Percentiles rank a stretch among this genome's conserved stretches.
phyloP scores from a whole-genome alignment of 345 rosid genomes.

The Erodium maritimum region DNA sequence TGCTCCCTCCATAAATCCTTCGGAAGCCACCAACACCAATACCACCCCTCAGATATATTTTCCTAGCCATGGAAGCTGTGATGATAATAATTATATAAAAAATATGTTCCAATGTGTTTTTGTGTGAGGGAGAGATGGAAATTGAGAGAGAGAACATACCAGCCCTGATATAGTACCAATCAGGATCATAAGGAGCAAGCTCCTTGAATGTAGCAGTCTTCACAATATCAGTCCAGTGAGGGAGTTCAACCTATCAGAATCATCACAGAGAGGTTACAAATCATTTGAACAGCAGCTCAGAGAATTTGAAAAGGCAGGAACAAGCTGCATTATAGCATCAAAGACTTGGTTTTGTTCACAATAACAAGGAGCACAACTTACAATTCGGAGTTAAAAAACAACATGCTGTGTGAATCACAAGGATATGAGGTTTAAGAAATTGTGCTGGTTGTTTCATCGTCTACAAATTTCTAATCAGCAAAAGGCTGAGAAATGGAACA shows the following conservation, averaged over 20 bases:
- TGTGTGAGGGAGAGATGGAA: not conserved
- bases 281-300: not conserved
- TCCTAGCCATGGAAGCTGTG: constrained; percentile 41
- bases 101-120: not conserved
- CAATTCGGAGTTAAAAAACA: too few relatives aligned
- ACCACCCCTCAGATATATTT: constrained; percentile 37
- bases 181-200: too few relatives aligned
- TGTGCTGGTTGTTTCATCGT: too few relatives aligned
- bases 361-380: too few relatives aligned
- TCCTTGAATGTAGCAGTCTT: constrained; percentile 55
- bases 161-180: constrained; percentile 48
- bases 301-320: not conserved
- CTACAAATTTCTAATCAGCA: too few relatives aligned
- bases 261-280: not conserved
- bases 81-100: not conserved
- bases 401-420: too few relatives aligned
- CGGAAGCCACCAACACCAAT: constrained; percentile 35
- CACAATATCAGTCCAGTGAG: constrained; percentile 60
- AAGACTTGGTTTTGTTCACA: too few relatives aligned
- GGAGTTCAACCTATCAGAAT: constrained; percentile 40
- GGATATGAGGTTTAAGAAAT: too few relatives aligned
- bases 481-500: too few relatives aligned
- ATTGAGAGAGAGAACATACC: constrained; percentile 21
- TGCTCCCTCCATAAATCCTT: constrained; percentile 38
- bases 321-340: too few relatives aligned